Evolutionary conservation across 202 grass and related monocot species (phyloP).

Genomic region (Carex sylvatica): DNA sequence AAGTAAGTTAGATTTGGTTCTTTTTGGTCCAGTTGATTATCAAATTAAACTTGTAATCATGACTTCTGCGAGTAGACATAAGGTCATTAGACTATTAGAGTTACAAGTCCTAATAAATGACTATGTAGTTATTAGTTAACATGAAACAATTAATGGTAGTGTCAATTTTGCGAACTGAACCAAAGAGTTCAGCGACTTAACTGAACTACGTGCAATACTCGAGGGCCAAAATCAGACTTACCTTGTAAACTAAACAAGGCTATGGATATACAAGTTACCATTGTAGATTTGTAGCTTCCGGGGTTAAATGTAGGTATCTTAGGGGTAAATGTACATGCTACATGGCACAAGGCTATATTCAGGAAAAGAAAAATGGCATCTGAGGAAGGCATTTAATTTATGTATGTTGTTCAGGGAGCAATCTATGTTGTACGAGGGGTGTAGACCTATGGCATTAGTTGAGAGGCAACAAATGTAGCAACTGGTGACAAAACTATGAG

Average conservation of each 20-base stretch:
- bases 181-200: neutral
- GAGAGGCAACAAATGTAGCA: neutral
- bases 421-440: neutral
- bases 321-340: neutral
- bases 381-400: neutral
- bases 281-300: neutral
- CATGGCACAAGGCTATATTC: neutral
- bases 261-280: neutral
- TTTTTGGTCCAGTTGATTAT: neutral
- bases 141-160: neutral
- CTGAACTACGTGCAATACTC: neutral
- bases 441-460: neutral
- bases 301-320: neutral
- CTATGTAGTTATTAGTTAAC: neutral
- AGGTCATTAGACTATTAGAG: neutral
- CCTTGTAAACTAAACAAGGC: neutral
- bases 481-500: neutral
- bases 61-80: neutral
- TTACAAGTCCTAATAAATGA: neutral
- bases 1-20: neutral
- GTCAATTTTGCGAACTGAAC: neutral
- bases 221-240: neutral
- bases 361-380: constrained; percentile 3
- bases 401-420: neutral
- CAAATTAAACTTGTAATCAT: neutral